Conservation (phyloP, 176 grass and related monocot species). For the Aegilops bicornis region DNA sequence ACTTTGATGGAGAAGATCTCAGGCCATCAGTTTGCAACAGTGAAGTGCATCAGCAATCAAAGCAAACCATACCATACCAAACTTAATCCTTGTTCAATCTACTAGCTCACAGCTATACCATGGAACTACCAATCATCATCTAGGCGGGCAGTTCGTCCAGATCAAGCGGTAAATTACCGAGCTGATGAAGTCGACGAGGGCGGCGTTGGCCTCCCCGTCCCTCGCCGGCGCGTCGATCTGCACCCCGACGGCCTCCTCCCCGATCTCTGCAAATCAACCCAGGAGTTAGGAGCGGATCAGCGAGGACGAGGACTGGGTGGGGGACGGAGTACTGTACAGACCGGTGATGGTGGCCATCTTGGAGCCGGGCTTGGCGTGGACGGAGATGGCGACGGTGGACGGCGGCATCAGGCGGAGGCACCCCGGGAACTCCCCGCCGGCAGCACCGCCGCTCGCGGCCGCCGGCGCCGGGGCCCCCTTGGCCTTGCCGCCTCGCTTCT, state of each 20-base stretch:
- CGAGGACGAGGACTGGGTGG: background rate
- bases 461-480: slow-evolving; percentile 37
- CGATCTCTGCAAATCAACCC: slow-evolving; percentile 48
- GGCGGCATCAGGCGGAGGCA: slow-evolving; percentile 76
- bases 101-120: background rate
- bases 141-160: no score
- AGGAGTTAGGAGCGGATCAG: background rate
- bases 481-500: slow-evolving; percentile 75
- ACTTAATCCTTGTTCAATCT: background rate
- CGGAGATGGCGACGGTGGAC: slow-evolving; percentile 80
- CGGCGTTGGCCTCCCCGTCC: slow-evolving; percentile 93
- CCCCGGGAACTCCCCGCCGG: slow-evolving; percentile 36
- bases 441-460: background rate
- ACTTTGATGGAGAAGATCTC: background rate
- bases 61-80: background rate
- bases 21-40: background rate
- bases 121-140: background rate
- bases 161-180: slow-evolving; percentile 37
- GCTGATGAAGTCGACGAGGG: slow-evolving; percentile 89
- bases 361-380: slow-evolving; percentile 90
- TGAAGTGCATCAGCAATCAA: background rate
- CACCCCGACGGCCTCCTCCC: slow-evolving; percentile 81
- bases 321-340: background rate
- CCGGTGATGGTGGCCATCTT: slow-evolving; percentile 92
- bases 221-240: slow-evolving; percentile 94